These are phyloP conservation scores for Pyrenochaeta sp. DNA, from an alignment of 2,329 filamentous ascomycete species.

Conservation along the genomic window DNA sequence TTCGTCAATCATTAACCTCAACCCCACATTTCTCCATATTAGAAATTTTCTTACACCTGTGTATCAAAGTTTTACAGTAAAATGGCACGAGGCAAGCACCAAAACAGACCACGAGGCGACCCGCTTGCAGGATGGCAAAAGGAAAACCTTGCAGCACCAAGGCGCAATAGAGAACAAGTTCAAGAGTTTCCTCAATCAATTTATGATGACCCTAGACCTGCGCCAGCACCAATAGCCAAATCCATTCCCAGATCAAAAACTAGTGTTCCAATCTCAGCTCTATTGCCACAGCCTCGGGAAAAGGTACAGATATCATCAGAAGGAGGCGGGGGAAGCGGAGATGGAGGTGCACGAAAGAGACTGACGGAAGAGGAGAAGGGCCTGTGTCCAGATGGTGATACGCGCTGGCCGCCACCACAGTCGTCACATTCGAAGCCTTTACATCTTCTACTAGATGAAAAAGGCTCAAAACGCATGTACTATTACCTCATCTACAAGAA, in stretches of 20 bases:
- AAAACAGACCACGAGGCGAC: conserved; percentile 1
- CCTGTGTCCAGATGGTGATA: conserved; percentile 7
- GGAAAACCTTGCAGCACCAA: conserved; percentile 9
- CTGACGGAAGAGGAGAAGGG: not conserved
- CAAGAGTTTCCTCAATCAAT: not conserved
- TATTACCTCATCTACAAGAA: conserved; percentile 15
- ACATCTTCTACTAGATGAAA: not conserved
- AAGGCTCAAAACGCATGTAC: conserved; percentile 4
- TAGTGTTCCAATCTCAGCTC: not conserved
- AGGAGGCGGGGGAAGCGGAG: conserved; percentile 1
- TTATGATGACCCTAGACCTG: not conserved
- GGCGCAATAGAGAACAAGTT: not conserved
- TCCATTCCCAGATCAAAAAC: not conserved
- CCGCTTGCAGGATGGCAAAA: conserved; percentile 5
- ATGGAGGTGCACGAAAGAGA: not conserved
- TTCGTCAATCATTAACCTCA: too few relatives aligned
- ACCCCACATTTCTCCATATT: too few relatives aligned
- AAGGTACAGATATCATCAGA: not conserved
- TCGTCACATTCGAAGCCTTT: conserved; percentile 1
- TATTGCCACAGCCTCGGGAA: not conserved
- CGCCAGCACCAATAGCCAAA: not conserved
- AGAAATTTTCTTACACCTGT: not conserved
- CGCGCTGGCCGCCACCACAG: conserved; percentile 7
- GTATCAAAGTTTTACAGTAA: not conserved
- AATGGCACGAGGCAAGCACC: not conserved